Evolutionary conservation across 148 eudicot species (phyloP), one percentile per base, ranked within the genome.

Genomic region (Nepenthes gracilis): DNA sequence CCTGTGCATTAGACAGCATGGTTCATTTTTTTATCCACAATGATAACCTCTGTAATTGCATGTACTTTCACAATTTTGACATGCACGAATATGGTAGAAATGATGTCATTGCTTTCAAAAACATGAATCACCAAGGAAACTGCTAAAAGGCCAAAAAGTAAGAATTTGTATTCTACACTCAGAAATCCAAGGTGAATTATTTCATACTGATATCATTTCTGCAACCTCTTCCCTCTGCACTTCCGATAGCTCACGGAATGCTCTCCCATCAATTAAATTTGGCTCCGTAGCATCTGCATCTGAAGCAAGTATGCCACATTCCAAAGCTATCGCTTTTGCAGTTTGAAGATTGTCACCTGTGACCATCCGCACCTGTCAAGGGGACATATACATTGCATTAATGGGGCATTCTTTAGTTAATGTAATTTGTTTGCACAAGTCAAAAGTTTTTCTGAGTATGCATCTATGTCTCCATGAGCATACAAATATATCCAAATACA

Each of bases 261-360:
- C 40, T 71, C 79, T 93, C 67, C 98, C 98, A 72, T 93, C 98
- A 52, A 88, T 93, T 58, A 93, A 70, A 72, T 77, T 86, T 56
- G 91, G 96, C 57, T 75, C 85, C 61, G 63, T 72, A 48, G 87
- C 85, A 79, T 93, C 95, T 43, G 83, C 95, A 75, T 86, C 78
- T 48, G 87, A 88, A 67, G 62, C 76, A 60, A 93, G 73, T 69
- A 93, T 93, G 45, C 98, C 98, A 72, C 98, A 93, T 77, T 93
- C 98, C 73, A 86, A 69, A 55, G 98, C 98, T 58, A 93, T 88
- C 9, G 98, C 96, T 79, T 40, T 84, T n/a, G 96, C 98, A 36
- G 98, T 88, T 69, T 82, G 96, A 68, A 86, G 77, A 78, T 88
- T 93, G 73, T 93, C 98, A 72, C 98, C 98, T 56, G 95, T 93